Percentiles rank a stretch among this genome's conserved stretches.
phyloP scores from a whole-genome alignment of 2,329 filamentous ascomycete species.

The Colletotrichum spaethianum region DNA sequence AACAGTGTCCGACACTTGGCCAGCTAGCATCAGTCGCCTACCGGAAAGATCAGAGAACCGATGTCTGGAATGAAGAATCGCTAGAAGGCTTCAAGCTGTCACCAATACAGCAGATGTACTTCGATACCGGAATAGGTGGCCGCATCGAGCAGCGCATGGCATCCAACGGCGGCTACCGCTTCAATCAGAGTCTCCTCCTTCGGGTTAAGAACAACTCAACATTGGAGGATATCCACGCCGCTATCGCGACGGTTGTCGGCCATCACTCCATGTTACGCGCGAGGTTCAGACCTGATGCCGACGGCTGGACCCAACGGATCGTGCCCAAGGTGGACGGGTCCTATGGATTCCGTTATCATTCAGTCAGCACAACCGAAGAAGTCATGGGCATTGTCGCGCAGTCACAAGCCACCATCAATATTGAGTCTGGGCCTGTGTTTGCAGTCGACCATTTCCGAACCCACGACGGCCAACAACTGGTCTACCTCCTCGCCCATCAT shows the following conservation, averaged over 20 bases:
- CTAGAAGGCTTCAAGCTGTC: constrained; percentile 62
- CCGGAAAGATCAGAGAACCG: constrained; percentile 48
- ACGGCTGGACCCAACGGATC: constrained; percentile 63
- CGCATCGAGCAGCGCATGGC: constrained; percentile 48
- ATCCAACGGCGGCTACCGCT: constrained; percentile 58
- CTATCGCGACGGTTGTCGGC: constrained; percentile 62
- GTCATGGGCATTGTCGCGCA: constrained; percentile 56
- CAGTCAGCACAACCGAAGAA: constrained; percentile 57
- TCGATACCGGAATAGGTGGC: constrained; percentile 61
- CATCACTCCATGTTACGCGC: constrained; percentile 68
- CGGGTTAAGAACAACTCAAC: constrained; percentile 58
- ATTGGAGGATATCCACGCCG: constrained; percentile 61
- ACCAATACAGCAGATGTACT: constrained; percentile 69
- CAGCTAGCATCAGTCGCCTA: constrained; percentile 56
- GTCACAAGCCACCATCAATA: constrained; percentile 61
- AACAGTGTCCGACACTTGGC: constrained; percentile 54
- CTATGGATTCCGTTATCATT: constrained; percentile 61
- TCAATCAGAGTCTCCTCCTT: constrained; percentile 66
- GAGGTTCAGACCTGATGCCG: constrained; percentile 56
- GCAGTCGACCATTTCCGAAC: constrained; percentile 64
- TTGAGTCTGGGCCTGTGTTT: constrained; percentile 66
- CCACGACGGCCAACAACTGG: constrained; percentile 59
- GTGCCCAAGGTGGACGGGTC: constrained; percentile 56
- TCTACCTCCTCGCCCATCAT: constrained; percentile 67
- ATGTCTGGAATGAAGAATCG: constrained; percentile 51